A percentile compares a stretch with the other conserved stretches of the same genome.
Evolutionary conservation across 1,284 basidiomycete genomes (phyloP).

Genomic region (Moesziomyces aphidis): DNA sequence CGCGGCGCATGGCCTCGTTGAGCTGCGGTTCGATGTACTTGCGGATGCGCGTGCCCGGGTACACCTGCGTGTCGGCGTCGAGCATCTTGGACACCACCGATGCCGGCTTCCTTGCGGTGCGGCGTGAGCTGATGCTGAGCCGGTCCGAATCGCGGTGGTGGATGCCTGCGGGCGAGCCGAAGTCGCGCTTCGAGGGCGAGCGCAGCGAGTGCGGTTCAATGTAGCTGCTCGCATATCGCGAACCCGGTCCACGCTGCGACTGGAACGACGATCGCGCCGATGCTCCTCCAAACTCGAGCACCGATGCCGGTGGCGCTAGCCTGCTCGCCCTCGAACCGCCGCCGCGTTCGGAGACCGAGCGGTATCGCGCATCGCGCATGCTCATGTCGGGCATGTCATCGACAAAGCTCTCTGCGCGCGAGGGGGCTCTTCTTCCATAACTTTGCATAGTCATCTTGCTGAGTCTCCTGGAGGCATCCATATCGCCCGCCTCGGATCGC

Average conservation of each 20-base stretch:
- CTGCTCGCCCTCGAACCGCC: slow-evolving; percentile 26
- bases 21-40: slow-evolving; percentile 50
- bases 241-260: slow-evolving; percentile 10
- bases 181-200: slow-evolving; percentile 22
- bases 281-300: slow-evolving; percentile 24
- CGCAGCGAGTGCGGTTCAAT: slow-evolving; percentile 23
- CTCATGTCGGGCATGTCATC: slow-evolving; percentile 23
- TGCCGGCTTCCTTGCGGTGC: slow-evolving; percentile 28
- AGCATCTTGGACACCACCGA: slow-evolving; percentile 32
- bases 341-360: slow-evolving; percentile 28
- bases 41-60: slow-evolving; percentile 46
- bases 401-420: slow-evolving; percentile 27
- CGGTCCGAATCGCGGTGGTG: slow-evolving; percentile 32
- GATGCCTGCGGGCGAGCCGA: slow-evolving; percentile 9
- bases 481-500: slow-evolving; percentile 33
- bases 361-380: slow-evolving; percentile 22
- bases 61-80: slow-evolving; percentile 43
- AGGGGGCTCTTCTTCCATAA: slow-evolving; percentile 14
- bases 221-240: slow-evolving; percentile 27
- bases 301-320: slow-evolving; percentile 20
- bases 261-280: slow-evolving; percentile 16
- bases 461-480: slow-evolving; percentile 25
- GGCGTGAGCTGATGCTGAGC: slow-evolving; percentile 29
- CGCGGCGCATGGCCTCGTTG: slow-evolving; percentile 47
- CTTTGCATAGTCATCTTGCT: slow-evolving; percentile 38